These are phyloP conservation scores for Diddensiella santjacobensis DNA, from an alignment of 805 yeast genomes.

Conservation along the genomic window DNA sequence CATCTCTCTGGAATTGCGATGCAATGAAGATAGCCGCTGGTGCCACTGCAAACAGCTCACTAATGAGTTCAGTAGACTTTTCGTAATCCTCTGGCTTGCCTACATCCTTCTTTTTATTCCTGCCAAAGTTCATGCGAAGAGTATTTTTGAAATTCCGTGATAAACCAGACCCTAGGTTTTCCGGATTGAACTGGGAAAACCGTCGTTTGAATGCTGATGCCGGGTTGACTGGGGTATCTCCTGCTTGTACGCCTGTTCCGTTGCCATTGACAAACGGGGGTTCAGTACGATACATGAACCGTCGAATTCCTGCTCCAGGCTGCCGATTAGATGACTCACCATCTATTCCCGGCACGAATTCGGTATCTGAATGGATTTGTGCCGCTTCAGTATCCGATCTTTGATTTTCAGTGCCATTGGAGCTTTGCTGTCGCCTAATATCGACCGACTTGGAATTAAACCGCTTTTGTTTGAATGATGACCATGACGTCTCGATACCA, in stretches of 20 bases:
- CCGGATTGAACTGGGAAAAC: constrained; percentile 21
- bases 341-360: background rate
- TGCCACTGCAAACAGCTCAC: constrained; percentile 40
- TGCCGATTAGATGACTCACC: background rate
- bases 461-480: constrained; percentile 4
- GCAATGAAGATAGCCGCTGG: constrained; percentile 54
- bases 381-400: background rate
- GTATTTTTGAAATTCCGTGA: constrained; percentile 20
- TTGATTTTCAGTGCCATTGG: background rate
- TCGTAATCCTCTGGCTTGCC: constrained; percentile 26
- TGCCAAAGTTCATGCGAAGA: constrained; percentile 14
- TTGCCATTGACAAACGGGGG: background rate
- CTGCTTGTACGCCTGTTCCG: too few relatives aligned
- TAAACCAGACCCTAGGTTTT: constrained; percentile 7
- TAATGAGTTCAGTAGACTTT: constrained; percentile 38
- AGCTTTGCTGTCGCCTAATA: background rate
- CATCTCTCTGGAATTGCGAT: constrained; percentile 71
- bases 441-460: background rate
- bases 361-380: constrained; percentile 15
- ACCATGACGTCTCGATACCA: constrained; percentile 7
- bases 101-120: constrained; percentile 19
- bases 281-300: background rate
- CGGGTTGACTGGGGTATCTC: constrained; percentile 1
- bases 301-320: background rate
- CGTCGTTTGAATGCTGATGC: constrained; percentile 15